Evolutionary conservation across 2,329 filamentous ascomycete genomes (phyloP), one percentile per base, ranked within the genome.

Genomic region (Aureobasidium sp.): DNA sequence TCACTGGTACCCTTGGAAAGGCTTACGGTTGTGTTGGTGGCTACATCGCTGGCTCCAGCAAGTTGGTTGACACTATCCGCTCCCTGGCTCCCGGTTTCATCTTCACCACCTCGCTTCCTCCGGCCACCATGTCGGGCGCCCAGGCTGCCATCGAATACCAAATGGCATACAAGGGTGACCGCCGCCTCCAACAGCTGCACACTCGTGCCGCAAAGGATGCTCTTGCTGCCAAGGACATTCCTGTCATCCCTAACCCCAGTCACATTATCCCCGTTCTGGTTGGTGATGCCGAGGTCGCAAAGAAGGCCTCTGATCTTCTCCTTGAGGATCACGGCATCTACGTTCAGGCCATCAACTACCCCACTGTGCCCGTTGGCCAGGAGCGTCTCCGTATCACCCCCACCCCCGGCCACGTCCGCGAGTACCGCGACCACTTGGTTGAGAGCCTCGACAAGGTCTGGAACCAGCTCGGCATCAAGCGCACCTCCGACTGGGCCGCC

Each of bases 311-410:
- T 27, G 94, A 99, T 73, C 86, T 96, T 79, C 85, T 99, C 26
- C 84, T 99, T 15, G 86, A 89, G 68, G 88, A 96, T 68, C 89
- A 96, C 79, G 85, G 87, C 65, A 97, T 99, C 73, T 99, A 99
- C 73, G 94, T 99, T 29, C 94, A 99, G 78, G 92, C 91, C 61
- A 97, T 99, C 83, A 99, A 99, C 79, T 97, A 97, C 77, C 94
- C 94, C 2, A 99, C 94, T 57, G 94, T 99, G 2, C 94, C 94
- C 2, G 91, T 96, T 7, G 94, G 94, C n/a, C 92, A 99, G 79
- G 94, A 99, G 77, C 87, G 94, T 63, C 87, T 99, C 62, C 89
- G 94, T 67, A 91, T 99, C 75, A 99, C 94, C 1, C 94, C 94
- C 0, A 99, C 94, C 0, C 94, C 94, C 0, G 94, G 94, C 47